Evolutionary conservation across 139 green algal genomes (phyloP), one percentile per base, ranked within the genome.

Genomic region (Asterochloris sp.): DNA sequence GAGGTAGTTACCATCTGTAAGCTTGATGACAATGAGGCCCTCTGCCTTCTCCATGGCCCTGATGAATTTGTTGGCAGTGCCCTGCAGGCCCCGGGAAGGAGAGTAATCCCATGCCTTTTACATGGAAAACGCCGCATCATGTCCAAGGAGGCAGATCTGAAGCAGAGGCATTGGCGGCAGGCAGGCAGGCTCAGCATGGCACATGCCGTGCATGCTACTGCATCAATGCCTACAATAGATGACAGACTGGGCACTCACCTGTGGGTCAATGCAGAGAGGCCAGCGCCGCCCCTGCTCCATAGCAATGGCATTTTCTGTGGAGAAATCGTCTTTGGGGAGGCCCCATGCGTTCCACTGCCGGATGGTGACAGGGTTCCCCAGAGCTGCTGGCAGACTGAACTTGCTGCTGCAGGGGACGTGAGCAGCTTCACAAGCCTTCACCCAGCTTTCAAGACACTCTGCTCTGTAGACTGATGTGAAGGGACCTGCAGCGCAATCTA

Each of bases 301-400:
- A 64, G 38, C 29, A 76, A 83, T 83, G 78, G 67, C 78, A 60
- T 83, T 83, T 29, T 83, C 78, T 54, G 60, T 77, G 19, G 67
- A 77, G 78, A 76, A 64, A 28, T 83, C 67, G 23, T 83, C 78
- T 23, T 67, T 83, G 21, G 78, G 78, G 66, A 83, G 67, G 12
- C 78, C 78, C 67, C 29, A 83, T 11, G 76, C 63, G 38, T 77
- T 64, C 78, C 78, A 83, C 78, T 83, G 47, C 67, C 78, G 60
- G 47, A 83, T 64, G 28, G 76, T 64, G 67, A 81, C 77, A 12
- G 63, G 87, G 77, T 94, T 87, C 0, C 89, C 92, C 71, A 94
- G 83, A 10, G 87, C 86, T 28, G 69, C 47, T 12, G 73, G 69
- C 12, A 94, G 83, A 14, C 68, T 87, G 87, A 93, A 95, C 21